These are phyloP conservation scores for Biscogniauxia marginata DNA, from an alignment of 2,329 filamentous ascomycete genomes.

Conservation along the genomic window DNA sequence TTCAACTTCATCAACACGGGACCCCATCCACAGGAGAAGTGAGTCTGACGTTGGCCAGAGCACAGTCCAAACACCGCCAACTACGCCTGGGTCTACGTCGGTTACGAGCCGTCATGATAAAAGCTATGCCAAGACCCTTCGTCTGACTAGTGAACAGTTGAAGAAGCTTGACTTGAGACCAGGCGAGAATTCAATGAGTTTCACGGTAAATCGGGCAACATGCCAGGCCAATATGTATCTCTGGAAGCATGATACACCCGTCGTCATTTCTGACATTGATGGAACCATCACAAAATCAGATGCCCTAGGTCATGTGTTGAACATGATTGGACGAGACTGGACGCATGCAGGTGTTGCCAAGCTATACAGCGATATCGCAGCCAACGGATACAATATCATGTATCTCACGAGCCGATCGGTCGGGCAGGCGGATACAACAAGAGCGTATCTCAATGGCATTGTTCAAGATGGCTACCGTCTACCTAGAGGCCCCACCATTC, in stretches of 20 bases:
- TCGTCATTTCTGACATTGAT: conserved; percentile 98
- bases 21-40: conserved; percentile 56
- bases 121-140: conserved; percentile 95
- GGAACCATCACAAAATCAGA: conserved; percentile 98
- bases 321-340: conserved; percentile 97
- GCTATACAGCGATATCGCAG: conserved; percentile 90
- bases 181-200: conserved; percentile 91
- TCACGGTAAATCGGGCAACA: conserved; percentile 92
- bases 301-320: conserved; percentile 88
- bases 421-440: conserved; percentile 86
- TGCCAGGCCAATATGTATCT: conserved; percentile 92
- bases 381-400: conserved; percentile 98
- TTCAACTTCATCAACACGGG: conserved; percentile 49
- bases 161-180: conserved; percentile 78
- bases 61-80: conserved; percentile 63
- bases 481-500: conserved; percentile 88
- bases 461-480: conserved; percentile 82
- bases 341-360: conserved; percentile 96
- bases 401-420: conserved; percentile 94
- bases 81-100: conserved; percentile 65
- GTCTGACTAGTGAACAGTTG: conserved; percentile 91
- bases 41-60: conserved; percentile 64
- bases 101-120: conserved; percentile 65
- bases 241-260: conserved; percentile 87
- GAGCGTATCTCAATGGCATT: conserved; percentile 86